phyloP scores from a whole-genome alignment of 257 asterid genomes.

The Striga asiatica region DNA sequence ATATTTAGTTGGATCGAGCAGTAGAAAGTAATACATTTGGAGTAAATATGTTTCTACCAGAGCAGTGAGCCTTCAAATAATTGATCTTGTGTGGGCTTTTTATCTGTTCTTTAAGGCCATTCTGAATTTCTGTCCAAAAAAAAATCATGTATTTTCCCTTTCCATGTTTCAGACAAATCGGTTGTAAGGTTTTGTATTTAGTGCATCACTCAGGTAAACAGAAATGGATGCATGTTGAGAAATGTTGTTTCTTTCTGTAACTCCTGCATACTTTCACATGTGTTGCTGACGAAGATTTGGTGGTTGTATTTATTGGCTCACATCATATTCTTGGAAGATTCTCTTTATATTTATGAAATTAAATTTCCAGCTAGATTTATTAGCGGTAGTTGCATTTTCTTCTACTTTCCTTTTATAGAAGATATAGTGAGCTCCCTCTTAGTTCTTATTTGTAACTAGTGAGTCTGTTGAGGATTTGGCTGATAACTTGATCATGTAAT shows the following conservation, averaged over 20 bases:
- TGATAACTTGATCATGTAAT: background rate
- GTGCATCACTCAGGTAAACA: constrained; percentile 6
- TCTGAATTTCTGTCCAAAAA: constrained; percentile 6
- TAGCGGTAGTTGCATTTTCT: background rate
- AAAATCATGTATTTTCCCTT: background rate
- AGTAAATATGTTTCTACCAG: background rate
- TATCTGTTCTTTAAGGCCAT: background rate
- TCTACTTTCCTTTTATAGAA: background rate
- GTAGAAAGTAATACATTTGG: background rate
- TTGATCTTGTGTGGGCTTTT: constrained; percentile 5
- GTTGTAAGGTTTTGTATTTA: constrained; percentile 19
- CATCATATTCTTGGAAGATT: constrained; percentile 17
- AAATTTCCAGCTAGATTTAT: background rate
- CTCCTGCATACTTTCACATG: constrained; percentile 17
- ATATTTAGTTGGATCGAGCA: constrained; percentile 11
- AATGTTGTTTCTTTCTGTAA: constrained; percentile 14
- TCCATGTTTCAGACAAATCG: constrained; percentile 13
- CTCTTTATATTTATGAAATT: constrained; percentile 7
- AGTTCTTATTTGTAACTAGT: background rate
- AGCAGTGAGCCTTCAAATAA: background rate
- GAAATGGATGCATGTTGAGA: constrained; percentile 16
- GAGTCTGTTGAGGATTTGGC: background rate
- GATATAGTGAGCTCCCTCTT: background rate
- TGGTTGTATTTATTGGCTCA: constrained; percentile 16
- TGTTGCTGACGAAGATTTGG: constrained; percentile 22